Conservation (phyloP, 495 filamentous ascomycete genomes). For the Neurospora sp. region DNA sequence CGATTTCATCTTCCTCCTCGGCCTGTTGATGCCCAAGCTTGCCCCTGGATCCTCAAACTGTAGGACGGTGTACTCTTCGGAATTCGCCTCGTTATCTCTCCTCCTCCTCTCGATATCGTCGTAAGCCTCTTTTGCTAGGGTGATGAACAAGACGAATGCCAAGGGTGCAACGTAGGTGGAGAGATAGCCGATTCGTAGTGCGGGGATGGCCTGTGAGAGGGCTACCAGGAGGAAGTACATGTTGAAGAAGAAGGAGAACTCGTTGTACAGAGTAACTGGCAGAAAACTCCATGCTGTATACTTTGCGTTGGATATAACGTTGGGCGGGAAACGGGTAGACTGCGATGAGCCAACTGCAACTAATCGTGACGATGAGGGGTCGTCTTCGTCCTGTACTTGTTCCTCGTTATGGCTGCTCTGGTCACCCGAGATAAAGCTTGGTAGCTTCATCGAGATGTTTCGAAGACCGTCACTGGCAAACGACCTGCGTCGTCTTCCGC, state of each 20-base stretch:
- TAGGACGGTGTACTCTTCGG: slow-evolving; percentile 77
- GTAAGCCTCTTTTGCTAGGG: slow-evolving; percentile 88
- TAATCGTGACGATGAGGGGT: slow-evolving; percentile 41
- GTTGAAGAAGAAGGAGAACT: slow-evolving; percentile 99
- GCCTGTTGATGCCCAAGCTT: slow-evolving; percentile 17
- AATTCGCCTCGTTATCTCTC: slow-evolving; percentile 88
- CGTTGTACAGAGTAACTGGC: slow-evolving; percentile 89
- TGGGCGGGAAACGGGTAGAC: slow-evolving; percentile 57
- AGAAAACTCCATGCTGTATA: slow-evolving; percentile 96
- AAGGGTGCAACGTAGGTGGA: slow-evolving; percentile 90
- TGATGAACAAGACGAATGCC: slow-evolving; percentile 83
- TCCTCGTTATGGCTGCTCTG: slow-evolving; percentile 26
- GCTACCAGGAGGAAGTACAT: slow-evolving; percentile 96
- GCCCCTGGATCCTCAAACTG: slow-evolving; percentile 45
- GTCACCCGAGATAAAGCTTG: slow-evolving; percentile 41
- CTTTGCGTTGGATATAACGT: slow-evolving; percentile 92
- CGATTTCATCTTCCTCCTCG: slow-evolving; percentile 28
- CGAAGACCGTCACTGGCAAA: slow-evolving; percentile 25
- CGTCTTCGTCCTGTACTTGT: slow-evolving; percentile 36
- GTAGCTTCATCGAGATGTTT: slow-evolving; percentile 33
- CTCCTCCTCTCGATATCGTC: slow-evolving; percentile 83
- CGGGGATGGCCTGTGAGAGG: slow-evolving; percentile 81
- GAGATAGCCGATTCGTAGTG: slow-evolving; percentile 84
- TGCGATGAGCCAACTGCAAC: slow-evolving; percentile 42
- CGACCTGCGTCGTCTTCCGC: slow-evolving; percentile 21